Percentiles rank a stretch among this genome's conserved stretches.
Evolutionary conservation across 495 filamentous ascomycete genomes (phyloP).

Genomic region (Hyaloscypha bicolor): DNA sequence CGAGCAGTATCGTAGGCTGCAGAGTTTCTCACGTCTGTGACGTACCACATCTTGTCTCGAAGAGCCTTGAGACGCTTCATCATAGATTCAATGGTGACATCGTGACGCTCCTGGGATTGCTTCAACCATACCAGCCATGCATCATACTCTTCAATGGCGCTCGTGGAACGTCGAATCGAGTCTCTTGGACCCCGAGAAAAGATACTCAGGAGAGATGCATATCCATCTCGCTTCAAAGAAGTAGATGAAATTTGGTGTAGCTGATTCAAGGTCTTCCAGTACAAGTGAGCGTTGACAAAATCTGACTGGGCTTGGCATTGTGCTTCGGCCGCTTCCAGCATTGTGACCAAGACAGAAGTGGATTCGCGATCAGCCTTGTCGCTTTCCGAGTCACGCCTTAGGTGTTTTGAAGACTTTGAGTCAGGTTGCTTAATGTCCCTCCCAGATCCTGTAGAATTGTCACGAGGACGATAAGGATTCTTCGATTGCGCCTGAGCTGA

Average conservation of each 20-base stretch:
- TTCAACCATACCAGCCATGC: conserved; percentile 77
- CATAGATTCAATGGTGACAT: conserved; percentile 66
- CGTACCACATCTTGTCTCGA: conserved; percentile 98
- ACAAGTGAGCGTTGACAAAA: conserved; percentile 69
- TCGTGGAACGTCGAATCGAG: conserved; percentile 63
- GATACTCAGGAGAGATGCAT: conserved; percentile 68
- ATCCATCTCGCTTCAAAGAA: conserved; percentile 65
- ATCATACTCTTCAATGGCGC: conserved; percentile 71
- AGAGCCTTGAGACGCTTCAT: conserved; percentile 67
- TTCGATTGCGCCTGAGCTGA: conserved; percentile 40
- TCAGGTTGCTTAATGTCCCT: conserved; percentile 36
- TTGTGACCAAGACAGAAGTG: conserved; percentile 57
- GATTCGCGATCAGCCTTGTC: conserved; percentile 34
- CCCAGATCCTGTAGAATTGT: conserved; percentile 30
- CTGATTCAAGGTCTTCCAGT: conserved; percentile 68
- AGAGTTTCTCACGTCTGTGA: conserved; percentile 93
- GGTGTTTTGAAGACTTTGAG: conserved; percentile 19
- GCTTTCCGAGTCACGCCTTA: conserved; percentile 24
- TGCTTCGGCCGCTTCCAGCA: conserved; percentile 68
- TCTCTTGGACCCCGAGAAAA: conserved; percentile 70
- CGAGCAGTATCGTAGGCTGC: conserved; percentile 86
- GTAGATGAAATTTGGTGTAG: conserved; percentile 62
- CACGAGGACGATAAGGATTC: conserved; percentile 55
- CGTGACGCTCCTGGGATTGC: conserved; percentile 70
- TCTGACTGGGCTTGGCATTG: conserved; percentile 70